Evolutionary conservation across 2,329 filamentous ascomycete genomes (phyloP), one percentile per base, ranked within the genome.

Genomic region (Paracoccidioides brasiliensis): DNA sequence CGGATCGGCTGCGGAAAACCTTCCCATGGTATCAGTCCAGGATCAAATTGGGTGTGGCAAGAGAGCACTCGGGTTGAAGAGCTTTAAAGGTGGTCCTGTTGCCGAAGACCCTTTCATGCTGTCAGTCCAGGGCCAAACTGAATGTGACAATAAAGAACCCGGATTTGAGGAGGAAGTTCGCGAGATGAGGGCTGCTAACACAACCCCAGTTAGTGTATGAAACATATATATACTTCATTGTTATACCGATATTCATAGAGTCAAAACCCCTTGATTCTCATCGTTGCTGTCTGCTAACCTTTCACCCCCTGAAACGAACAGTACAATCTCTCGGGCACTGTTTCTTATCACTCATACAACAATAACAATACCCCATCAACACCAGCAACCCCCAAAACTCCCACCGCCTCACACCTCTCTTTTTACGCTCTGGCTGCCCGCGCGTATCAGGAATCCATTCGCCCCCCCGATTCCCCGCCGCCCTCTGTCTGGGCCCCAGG

Each of bases 391-490:
- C 14, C 12, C 15, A 38, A n/a, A 46, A 41, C 28, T 14, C 40
- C n/a, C 37, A 51, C 32, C 44, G 7, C 32, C 33, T 7, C 37
- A 15, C 10, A 35, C 30, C 22, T 22, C 22, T 37, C 49, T 12
- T 61, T 61, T 51, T 55, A 56, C 22, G 55, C 54, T 14, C 30
- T 61, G 15, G 60, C 60, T n/a, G 55, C 57, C 8, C 52, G 60
- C 14, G 60, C 60, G 4, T 60, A 56, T 48, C 58, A 60, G 43
- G 60, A 61, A 52, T 52, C 60, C 28, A 54, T 57, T 30, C 57
- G 55, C 15, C 48, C 60, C 55, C 60, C 58, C 1, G 58, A 60
- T 10, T 41, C 43, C 32, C 58, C 60, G 9, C 60, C 60, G 10
- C 60, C 58, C 15, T 14, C 49, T 42, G 58, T 52, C 22, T 61